Percentiles rank a stretch among this genome's conserved stretches.
phyloP scores from a whole-genome alignment of 75 land plant species.

The Selaginella tamariscina region DNA sequence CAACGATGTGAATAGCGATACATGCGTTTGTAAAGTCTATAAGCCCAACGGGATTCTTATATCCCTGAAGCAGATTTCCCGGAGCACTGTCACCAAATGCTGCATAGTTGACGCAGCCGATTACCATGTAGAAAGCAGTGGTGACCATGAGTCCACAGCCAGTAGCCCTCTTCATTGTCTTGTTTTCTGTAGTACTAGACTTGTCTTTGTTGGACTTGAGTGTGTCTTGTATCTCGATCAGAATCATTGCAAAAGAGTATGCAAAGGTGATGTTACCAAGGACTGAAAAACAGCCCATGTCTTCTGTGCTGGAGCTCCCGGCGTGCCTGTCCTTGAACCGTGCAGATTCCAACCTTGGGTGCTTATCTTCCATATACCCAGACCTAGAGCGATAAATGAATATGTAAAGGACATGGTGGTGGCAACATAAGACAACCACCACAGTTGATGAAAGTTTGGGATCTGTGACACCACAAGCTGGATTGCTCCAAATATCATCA shows the following conservation, averaged over 20 bases:
- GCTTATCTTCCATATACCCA: constrained; percentile 38
- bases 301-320: constrained; percentile 43
- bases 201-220: neutral
- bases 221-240: constrained; percentile 59
- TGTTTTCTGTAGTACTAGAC: neutral
- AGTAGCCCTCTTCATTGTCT: neutral
- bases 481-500: constrained; percentile 53
- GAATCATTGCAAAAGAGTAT: constrained; percentile 59
- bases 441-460: constrained; percentile 58
- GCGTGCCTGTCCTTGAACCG: constrained; percentile 38
- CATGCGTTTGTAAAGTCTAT: neutral
- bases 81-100: neutral
- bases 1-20: neutral
- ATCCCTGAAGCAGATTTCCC: neutral
- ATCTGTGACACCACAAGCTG: constrained; percentile 65
- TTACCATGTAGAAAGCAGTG: neutral
- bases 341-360: neutral
- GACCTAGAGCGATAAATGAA: constrained; percentile 57
- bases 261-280: constrained; percentile 78
- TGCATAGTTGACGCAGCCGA: neutral
- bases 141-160: neutral
- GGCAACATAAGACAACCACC: constrained; percentile 61
- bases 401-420: constrained; percentile 82
- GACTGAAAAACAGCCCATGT: constrained; percentile 48
- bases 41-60: neutral